phyloP scores from a whole-genome alignment of 495 filamentous ascomycete genomes.

The Talaromyces borbonicus region DNA sequence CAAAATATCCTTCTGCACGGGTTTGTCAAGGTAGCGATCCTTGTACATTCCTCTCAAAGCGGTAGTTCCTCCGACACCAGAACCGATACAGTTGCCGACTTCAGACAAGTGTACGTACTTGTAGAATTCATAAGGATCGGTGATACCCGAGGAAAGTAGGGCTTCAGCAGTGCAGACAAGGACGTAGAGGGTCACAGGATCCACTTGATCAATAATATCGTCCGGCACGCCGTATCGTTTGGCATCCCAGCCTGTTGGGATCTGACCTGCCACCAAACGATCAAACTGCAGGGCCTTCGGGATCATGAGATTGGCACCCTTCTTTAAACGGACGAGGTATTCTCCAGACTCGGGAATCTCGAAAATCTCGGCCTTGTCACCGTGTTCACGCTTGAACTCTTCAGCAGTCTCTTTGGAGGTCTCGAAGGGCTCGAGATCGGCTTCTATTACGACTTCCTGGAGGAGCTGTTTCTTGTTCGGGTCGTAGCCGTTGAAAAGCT shows the following conservation, averaged over 20 bases:
- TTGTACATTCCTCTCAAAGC: constrained; percentile 97
- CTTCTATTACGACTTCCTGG: constrained; percentile 93
- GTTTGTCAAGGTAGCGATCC: constrained; percentile 91
- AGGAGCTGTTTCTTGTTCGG: constrained; percentile 97
- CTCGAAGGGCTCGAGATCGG: constrained; percentile 95
- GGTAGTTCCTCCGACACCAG: constrained; percentile 87
- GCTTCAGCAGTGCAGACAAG: constrained; percentile 89
- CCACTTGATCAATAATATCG: constrained; percentile 95
- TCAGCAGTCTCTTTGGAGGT: constrained; percentile 93
- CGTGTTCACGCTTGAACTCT: constrained; percentile 94
- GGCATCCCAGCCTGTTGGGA: constrained; percentile 95
- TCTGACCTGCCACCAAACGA: constrained; percentile 90
- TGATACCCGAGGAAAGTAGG: constrained; percentile 86
- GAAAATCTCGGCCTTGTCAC: constrained; percentile 95
- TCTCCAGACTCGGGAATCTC: constrained; percentile 92
- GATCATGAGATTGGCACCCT: constrained; percentile 86
- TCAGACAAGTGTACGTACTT: constrained; percentile 98
- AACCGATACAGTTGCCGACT: constrained; percentile 96
- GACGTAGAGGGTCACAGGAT: constrained; percentile 89
- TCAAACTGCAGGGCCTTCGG: constrained; percentile 97
- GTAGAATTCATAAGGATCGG: constrained; percentile 99
- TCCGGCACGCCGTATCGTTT: constrained; percentile 91
- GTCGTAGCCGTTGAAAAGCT: constrained; percentile 95
- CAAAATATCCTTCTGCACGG: constrained; percentile 97
- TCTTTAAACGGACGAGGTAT: constrained; percentile 86